phyloP scores from a whole-genome alignment of 129 eudicot species.

The Escallonia rubra region DNA sequence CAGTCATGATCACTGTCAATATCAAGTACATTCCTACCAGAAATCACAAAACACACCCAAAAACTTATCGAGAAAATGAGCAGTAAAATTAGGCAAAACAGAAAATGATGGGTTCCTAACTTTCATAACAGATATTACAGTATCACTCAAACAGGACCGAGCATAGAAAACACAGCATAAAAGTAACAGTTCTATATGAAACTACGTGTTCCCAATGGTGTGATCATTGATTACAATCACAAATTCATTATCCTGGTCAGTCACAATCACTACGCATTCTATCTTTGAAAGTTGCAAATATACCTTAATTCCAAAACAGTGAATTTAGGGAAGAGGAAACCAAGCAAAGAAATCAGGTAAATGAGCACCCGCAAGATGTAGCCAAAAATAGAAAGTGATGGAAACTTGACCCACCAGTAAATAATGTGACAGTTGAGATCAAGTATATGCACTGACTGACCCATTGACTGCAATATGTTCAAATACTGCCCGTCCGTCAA shows the following conservation, averaged over 20 bases:
- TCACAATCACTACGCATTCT: too few relatives aligned
- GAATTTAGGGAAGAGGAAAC: background rate
- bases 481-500: conserved; percentile 82
- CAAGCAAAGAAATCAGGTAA: background rate
- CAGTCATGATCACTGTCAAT: too few relatives aligned
- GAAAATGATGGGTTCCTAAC: background rate
- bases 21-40: too few relatives aligned
- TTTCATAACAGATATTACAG: background rate
- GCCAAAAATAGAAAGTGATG: conserved; percentile 6
- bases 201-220: background rate
- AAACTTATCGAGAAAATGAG: too few relatives aligned
- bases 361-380: background rate
- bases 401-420: conserved; percentile 66
- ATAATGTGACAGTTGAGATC: conserved; percentile 52
- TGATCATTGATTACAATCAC: background rate
- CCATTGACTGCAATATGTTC: conserved; percentile 94
- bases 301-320: too few relatives aligned
- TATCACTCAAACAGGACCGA: background rate
- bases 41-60: background rate
- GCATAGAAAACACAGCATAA: background rate
- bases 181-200: background rate
- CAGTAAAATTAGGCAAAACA: too few relatives aligned
- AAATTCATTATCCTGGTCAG: too few relatives aligned
- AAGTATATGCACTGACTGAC: conserved; percentile 86
- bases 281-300: background rate